phyloP scores from a whole-genome alignment of 352 stramenopile species.

The Pythium chondricola region DNA sequence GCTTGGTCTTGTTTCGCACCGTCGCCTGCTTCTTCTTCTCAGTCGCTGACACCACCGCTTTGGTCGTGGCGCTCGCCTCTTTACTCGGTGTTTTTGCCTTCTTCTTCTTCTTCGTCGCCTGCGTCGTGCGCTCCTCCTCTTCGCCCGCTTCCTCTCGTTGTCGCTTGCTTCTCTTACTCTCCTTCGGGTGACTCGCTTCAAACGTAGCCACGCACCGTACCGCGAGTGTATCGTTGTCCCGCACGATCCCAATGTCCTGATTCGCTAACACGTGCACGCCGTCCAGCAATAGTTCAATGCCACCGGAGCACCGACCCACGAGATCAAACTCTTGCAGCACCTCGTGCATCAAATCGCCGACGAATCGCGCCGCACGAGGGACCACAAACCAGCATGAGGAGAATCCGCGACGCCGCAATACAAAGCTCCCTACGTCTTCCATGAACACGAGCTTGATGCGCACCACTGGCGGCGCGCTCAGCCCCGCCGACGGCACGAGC shows the following conservation, averaged over 20 bases:
- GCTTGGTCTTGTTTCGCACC: neutral
- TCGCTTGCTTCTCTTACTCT: neutral
- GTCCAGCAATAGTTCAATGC: constrained; percentile 53
- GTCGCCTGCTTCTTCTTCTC: constrained; percentile 1
- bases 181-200: constrained; percentile 1
- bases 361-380: constrained; percentile 30
- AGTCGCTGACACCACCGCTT: neutral
- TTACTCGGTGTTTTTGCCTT: neutral
- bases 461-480: neutral
- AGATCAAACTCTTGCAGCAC: constrained; percentile 57
- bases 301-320: constrained; percentile 28
- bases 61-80: neutral
- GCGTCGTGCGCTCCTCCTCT: constrained; percentile 5
- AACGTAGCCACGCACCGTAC: constrained; percentile 34
- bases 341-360: constrained; percentile 56
- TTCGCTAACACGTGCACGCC: constrained; percentile 51
- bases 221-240: constrained; percentile 52
- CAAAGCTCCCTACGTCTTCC: constrained; percentile 38
- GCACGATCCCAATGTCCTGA: constrained; percentile 47
- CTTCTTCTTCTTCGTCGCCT: constrained; percentile 1
- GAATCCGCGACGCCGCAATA: constrained; percentile 45
- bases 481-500: too few relatives aligned
- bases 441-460: constrained; percentile 51
- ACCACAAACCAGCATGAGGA: constrained; percentile 65
- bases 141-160: neutral